These are phyloP conservation scores for Phytophthora pinifolia DNA, from an alignment of 352 stramenopile species.

Conservation along the genomic window DNA sequence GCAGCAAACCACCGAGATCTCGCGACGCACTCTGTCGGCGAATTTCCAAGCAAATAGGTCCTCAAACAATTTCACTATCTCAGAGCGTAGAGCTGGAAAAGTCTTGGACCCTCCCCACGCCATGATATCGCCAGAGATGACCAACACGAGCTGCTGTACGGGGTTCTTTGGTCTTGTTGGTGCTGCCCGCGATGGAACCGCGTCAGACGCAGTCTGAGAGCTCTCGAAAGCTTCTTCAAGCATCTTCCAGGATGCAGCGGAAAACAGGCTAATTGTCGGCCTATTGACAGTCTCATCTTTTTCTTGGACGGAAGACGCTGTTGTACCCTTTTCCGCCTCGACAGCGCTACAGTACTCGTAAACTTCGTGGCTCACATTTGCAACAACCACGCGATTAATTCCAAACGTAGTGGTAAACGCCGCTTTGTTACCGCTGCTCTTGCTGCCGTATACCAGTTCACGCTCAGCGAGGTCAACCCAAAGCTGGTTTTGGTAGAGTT, in stretches of 20 bases:
- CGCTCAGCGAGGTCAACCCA: slow-evolving; percentile 62
- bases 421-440: slow-evolving; percentile 60
- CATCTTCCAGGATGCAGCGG: slow-evolving; percentile 57
- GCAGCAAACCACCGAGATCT: slow-evolving; percentile 48
- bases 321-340: slow-evolving; percentile 4
- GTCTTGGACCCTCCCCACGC: slow-evolving; percentile 32
- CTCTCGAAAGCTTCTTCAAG: slow-evolving; percentile 52
- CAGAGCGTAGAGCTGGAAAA: slow-evolving; percentile 37
- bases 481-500: slow-evolving; percentile 82
- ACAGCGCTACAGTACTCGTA: slow-evolving; percentile 28
- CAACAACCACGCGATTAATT: slow-evolving; percentile 50
- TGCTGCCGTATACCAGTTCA: slow-evolving; percentile 47
- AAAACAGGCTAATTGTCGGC: slow-evolving; percentile 41
- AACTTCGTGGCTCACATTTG: slow-evolving; percentile 59
- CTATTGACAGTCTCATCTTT: slow-evolving; percentile 14
- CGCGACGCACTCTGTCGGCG: slow-evolving; percentile 26
- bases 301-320: not conserved
- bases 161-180: slow-evolving; percentile 21
- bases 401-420: slow-evolving; percentile 45
- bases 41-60: slow-evolving; percentile 74
- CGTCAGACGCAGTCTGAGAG: not conserved
- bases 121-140: slow-evolving; percentile 55
- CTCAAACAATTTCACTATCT: slow-evolving; percentile 60
- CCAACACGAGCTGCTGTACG: slow-evolving; percentile 57
- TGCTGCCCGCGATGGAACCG: not conserved